Base-by-base conservation (phyloP, 1,284 basidiomycete species). In the Lignosus rhinocerotis region DNA sequence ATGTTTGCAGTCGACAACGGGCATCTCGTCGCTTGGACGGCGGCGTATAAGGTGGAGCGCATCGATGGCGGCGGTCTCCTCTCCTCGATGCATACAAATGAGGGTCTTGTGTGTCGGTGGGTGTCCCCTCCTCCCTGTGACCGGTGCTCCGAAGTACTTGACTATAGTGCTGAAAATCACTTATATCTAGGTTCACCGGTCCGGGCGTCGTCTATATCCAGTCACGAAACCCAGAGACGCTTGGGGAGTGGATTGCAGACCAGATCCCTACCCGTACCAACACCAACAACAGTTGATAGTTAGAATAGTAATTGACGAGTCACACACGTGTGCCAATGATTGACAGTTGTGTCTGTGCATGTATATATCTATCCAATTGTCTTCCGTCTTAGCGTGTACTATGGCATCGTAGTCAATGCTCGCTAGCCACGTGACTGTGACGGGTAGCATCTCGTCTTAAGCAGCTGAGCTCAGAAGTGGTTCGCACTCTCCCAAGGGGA, bases 21-120 rank as follows among this genome's bases (percentile, higher is more conserved):
- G 32, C 70, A 73, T 46, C 68, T 71, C 32, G 68, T 73, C 16
- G 73, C 73, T 9, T 73, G 72, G 72, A 70, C 70, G 25, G 70
- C 70, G 25, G 59, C 67, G 43, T 75, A 73, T 65, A 69, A 65
- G 46, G 66, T 75, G 21, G 72, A 75, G 61, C 70, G 67, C 34
- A 68, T 75, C 42, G 59, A 69, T 51, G 71, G 67, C 1, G 71
- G 72, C 14, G 70, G 72, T 5, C 44, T 75, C 19, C 43, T 72
- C 41, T 72, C 70, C 6, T 58, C 56, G 1, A 17, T 65, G 9
- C 68, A 72, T 52, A 73, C 69, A 1, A 72, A 71, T 38, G 73
- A 73, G 57, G 73, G 72, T 12, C 56, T 69, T 1, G 72, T 74
- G 19, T 74, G 72, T 62, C 59, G 72, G 69, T 73, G 51, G 36